Conservation (phyloP, 2,329 filamentous ascomycete genomes). For the Colletotrichum sp. region DNA sequence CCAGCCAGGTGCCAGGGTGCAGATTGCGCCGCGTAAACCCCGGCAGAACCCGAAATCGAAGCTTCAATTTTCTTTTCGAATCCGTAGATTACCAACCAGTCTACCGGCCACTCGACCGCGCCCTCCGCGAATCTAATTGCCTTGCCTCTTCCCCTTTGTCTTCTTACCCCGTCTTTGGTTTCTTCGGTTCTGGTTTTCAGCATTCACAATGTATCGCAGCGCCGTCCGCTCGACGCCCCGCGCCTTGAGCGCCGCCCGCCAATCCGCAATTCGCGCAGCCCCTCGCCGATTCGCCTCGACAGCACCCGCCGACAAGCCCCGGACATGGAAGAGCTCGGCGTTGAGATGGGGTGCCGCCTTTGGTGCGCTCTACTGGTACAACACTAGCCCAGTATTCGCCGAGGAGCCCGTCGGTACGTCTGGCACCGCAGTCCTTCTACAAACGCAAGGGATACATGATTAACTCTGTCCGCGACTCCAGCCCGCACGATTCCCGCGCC, state of each 20-base stretch:
- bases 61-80: constrained; percentile 23
- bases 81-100: constrained; percentile 22
- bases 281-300: constrained; percentile 61
- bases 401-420: constrained; percentile 78
- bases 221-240: constrained; percentile 54
- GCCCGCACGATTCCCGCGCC: constrained; percentile 45
- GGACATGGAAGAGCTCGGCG: constrained; percentile 82
- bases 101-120: background rate
- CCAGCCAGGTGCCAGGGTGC: background rate
- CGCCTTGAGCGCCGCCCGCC: constrained; percentile 46
- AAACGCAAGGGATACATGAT: constrained; percentile 4
- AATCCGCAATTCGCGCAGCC: constrained; percentile 40
- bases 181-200: background rate
- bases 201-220: constrained; percentile 52
- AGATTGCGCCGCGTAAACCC: constrained; percentile 21
- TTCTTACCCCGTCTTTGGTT: background rate
- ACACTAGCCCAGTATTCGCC: constrained; percentile 85
- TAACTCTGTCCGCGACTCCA: constrained; percentile 14
- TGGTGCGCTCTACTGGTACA: constrained; percentile 90
- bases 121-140: constrained; percentile 5
- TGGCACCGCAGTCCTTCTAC: background rate
- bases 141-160: constrained; percentile 17
- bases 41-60: constrained; percentile 12
- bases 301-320: constrained; percentile 65
- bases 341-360: constrained; percentile 77